These are phyloP conservation scores for Hemisphaericaspora lyxosophila DNA, from an alignment of 1,139 yeast genomes.

Conservation along the genomic window DNA sequence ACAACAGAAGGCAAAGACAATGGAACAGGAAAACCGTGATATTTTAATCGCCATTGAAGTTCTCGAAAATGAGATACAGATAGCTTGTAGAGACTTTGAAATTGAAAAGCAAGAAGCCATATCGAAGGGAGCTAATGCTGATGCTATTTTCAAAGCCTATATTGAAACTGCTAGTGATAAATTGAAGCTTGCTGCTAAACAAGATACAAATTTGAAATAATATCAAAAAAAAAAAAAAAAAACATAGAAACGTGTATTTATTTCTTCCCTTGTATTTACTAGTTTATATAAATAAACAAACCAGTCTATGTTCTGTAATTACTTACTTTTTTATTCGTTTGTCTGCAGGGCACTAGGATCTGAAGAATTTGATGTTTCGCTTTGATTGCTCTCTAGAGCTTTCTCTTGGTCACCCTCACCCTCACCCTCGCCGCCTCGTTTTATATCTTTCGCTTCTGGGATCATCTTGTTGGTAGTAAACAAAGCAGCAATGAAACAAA, in stretches of 20 bases:
- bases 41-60: not conserved
- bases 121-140: not conserved
- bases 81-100: not conserved
- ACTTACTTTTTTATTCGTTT: no score
- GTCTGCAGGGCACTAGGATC: no score
- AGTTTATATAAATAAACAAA: no score
- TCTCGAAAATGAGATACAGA: conserved; percentile 1
- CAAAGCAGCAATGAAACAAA: conserved; percentile 28
- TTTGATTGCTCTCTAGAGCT: no score
- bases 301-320: no score
- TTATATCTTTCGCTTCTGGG: conserved; percentile 23
- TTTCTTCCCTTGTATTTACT: not conserved
- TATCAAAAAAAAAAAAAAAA: no score
- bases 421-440: conserved; percentile 3
- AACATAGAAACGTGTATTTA: no score
- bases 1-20: not conserved
- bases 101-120: not conserved
- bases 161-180: not conserved
- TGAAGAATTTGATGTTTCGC: no score
- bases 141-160: not conserved
- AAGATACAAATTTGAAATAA: no score
- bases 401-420: conserved; percentile 1
- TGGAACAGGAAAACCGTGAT: not conserved
- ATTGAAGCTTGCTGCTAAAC: not conserved
- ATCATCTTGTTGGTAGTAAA: conserved; percentile 40